Conservation (phyloP, 345 rosid genomes). For the Chamaenerion angustifolium region DNA sequence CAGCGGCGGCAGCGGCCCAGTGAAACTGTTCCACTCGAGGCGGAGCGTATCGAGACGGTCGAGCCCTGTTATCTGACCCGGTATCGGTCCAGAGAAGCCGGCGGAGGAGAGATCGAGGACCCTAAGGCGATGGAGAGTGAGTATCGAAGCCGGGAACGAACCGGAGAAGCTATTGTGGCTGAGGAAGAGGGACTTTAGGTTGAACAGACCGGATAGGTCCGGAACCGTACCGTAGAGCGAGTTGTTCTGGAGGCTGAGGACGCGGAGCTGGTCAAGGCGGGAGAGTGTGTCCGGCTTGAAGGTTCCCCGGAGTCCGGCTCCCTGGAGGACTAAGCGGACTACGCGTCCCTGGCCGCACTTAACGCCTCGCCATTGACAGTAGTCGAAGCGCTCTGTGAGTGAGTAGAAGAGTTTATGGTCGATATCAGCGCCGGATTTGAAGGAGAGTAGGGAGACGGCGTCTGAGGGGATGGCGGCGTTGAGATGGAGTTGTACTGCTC, state of each 20-base stretch:
- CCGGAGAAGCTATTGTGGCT: slow-evolving; percentile 53
- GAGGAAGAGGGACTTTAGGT: slow-evolving; percentile 56
- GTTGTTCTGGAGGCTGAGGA: slow-evolving; percentile 63
- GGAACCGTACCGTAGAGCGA: slow-evolving; percentile 75
- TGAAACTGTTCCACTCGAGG: slow-evolving; percentile 54
- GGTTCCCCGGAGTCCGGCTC: slow-evolving; percentile 49
- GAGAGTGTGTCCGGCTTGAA: slow-evolving; percentile 48
- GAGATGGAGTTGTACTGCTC: too few relatives aligned
- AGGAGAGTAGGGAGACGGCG: slow-evolving; percentile 62
- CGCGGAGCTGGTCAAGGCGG: slow-evolving; percentile 89
- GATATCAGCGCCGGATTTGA: slow-evolving; percentile 75
- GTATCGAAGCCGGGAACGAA: slow-evolving; percentile 51
- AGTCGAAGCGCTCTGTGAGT: slow-evolving; percentile 74
- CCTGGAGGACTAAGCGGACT: slow-evolving; percentile 47
- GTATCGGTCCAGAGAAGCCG: slow-evolving; percentile 47
- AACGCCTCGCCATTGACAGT: slow-evolving; percentile 91
- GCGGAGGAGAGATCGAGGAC: slow-evolving; percentile 46
- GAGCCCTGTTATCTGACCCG: slow-evolving; percentile 28
- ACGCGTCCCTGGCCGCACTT: slow-evolving; percentile 72
- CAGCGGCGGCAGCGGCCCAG: slow-evolving; percentile 58
- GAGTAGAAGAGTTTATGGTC: slow-evolving; percentile 57
- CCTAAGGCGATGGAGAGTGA: slow-evolving; percentile 44
- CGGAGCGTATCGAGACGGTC: slow-evolving; percentile 43
- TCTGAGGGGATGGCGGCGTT: slow-evolving; percentile 46
- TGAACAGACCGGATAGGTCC: slow-evolving; percentile 61